Evolutionary conservation across 345 rosid species (phyloP).

Genomic region (Arabidopsis suecica): DNA sequence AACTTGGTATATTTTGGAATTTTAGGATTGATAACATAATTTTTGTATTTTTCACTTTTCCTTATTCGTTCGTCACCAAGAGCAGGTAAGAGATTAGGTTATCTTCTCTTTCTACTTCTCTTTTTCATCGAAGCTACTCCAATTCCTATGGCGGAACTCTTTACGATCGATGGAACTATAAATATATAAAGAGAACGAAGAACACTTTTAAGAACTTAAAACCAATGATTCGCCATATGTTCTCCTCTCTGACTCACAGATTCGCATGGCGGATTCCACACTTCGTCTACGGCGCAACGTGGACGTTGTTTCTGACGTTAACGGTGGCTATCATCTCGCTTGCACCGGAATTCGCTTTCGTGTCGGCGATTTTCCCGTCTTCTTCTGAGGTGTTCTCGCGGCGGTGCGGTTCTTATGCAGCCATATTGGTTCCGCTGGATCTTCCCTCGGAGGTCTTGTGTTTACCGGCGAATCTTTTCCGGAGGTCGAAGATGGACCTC

Average conservation of each 20-base stretch:
- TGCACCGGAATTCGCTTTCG: constrained; percentile 80
- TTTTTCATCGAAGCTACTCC: constrained; percentile 42
- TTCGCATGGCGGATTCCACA: constrained; percentile 61
- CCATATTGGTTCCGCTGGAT: constrained; percentile 69
- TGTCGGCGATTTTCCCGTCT: constrained; percentile 63
- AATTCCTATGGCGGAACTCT: constrained; percentile 33
- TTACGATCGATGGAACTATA: background rate
- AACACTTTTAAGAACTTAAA: background rate
- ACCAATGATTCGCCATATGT: constrained; percentile 36
- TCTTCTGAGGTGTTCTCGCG: constrained; percentile 46
- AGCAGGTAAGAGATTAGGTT: constrained; percentile 53
- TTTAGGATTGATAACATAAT: too few species aligned
- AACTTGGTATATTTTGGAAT: too few species aligned
- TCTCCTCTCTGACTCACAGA: constrained; percentile 48
- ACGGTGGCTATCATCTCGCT: constrained; percentile 77
- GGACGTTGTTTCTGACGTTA: constrained; percentile 71
- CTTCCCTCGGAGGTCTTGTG: constrained; percentile 64
- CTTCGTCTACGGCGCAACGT: constrained; percentile 67
- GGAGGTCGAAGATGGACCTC: constrained; percentile 64
- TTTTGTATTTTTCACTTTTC: background rate
- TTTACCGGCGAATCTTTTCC: constrained; percentile 65
- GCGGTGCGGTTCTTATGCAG: constrained; percentile 53
- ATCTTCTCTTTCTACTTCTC: constrained; percentile 37
- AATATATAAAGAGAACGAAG: background rate
- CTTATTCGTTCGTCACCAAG: background rate